Evolutionary conservation across 208 protist genomes (phyloP).

Genomic region (Wallacemonas sp.): DNA sequence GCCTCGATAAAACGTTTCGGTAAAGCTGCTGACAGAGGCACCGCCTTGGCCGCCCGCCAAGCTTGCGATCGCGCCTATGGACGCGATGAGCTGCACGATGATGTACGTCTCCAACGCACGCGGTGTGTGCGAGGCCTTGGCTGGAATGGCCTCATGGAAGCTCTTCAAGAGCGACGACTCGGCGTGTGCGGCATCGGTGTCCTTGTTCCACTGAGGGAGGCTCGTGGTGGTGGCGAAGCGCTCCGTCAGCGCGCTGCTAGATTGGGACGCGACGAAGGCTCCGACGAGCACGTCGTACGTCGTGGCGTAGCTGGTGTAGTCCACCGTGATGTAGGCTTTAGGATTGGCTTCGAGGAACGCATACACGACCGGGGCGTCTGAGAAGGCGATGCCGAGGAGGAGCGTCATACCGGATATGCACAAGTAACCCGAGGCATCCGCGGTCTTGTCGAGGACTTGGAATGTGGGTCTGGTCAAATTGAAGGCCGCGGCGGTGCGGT

Average conservation of each 20-base stretch:
- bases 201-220: constrained; percentile 7
- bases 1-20: not conserved
- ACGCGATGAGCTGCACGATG: not conserved
- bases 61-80: not conserved
- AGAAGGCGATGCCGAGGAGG: not conserved
- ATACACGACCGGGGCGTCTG: not conserved
- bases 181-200: constrained; percentile 1
- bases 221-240: not conserved
- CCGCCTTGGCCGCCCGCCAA: not conserved
- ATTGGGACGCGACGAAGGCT: not conserved
- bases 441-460: not conserved
- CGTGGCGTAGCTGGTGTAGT: constrained; percentile 13
- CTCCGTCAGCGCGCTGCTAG: not conserved
- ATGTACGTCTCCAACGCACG: constrained; percentile 5
- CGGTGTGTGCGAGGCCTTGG: not conserved
- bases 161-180: not conserved
- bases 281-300: not conserved
- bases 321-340: not conserved
- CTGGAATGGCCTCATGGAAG: not conserved
- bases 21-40: not conserved
- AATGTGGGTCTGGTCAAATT: not conserved
- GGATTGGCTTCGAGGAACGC: not conserved
- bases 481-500: constrained; percentile 4
- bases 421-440: not conserved
- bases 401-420: not conserved